Percentiles rank a stretch among this genome's conserved stretches.
Evolutionary conservation across 495 filamentous ascomycete species (phyloP).

Genomic region (Clohesyomyces aquaticus): DNA sequence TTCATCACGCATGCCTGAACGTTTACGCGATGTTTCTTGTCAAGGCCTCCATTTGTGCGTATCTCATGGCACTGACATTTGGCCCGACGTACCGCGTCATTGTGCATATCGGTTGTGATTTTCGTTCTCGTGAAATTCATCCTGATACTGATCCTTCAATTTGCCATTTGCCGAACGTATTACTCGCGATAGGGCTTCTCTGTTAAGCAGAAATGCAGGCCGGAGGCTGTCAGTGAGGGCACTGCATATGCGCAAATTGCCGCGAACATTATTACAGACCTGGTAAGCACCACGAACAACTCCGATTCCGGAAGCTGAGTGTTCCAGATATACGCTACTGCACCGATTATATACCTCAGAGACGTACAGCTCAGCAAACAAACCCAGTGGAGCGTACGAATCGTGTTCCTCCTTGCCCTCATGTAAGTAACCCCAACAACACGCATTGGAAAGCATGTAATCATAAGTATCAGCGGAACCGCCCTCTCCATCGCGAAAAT

Average conservation of each 20-base stretch:
- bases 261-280: too few relatives aligned
- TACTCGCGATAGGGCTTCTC: too few relatives aligned
- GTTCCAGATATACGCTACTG: too few relatives aligned
- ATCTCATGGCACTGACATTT: slow-evolving; percentile 21
- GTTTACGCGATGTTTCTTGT: slow-evolving; percentile 9
- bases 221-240: too few relatives aligned
- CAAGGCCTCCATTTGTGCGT: slow-evolving; percentile 20
- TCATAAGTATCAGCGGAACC: slow-evolving; percentile 9
- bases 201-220: slow-evolving; percentile 12
- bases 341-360: slow-evolving; percentile 22
- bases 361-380: slow-evolving; percentile 16
- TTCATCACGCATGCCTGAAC: too few relatives aligned
- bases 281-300: too few relatives aligned
- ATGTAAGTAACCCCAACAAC: slow-evolving; percentile 9
- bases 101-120: slow-evolving; percentile 19
- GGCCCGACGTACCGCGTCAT: slow-evolving; percentile 11
- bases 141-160: too few relatives aligned
- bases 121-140: slow-evolving; percentile 16
- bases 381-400: slow-evolving; percentile 21
- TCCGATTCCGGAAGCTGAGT: too few relatives aligned
- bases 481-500: slow-evolving; percentile 22
- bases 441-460: not conserved
- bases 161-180: too few relatives aligned
- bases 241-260: too few relatives aligned
- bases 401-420: slow-evolving; percentile 19